phyloP scores from a whole-genome alignment of 306 rosid species.

The Cicer yamashitae region DNA sequence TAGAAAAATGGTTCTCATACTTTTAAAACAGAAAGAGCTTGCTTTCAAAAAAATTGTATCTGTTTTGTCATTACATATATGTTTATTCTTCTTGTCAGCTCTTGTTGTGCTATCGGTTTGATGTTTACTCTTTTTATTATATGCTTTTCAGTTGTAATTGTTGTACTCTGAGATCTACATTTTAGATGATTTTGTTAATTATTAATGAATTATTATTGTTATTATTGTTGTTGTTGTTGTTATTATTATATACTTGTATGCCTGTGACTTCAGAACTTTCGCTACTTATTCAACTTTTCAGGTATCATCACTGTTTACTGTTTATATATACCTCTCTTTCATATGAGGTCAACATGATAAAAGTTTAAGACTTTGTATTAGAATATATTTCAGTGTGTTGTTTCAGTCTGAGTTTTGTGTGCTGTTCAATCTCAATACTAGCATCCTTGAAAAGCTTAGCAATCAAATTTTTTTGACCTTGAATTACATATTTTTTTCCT shows the following conservation, averaged over 20 bases:
- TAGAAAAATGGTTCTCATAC: slow-evolving; percentile 35
- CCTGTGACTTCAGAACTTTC: not conserved
- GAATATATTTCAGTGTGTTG: slow-evolving; percentile 21
- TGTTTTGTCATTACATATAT: not conserved
- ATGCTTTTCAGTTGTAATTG: not conserved
- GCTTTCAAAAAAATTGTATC: slow-evolving; percentile 16
- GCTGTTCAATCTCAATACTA: slow-evolving; percentile 11
- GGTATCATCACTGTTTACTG: not conserved
- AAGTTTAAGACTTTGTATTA: slow-evolving; percentile 5
- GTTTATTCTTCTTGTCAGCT: not conserved
- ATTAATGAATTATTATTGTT: not conserved
- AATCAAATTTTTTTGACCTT: slow-evolving; percentile 6
- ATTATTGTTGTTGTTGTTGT: too few relatives aligned
- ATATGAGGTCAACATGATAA: not conserved
- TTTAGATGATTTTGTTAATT: slow-evolving; percentile 21
- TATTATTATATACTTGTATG: not conserved
- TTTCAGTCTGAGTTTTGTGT: slow-evolving; percentile 28
- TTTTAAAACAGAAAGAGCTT: not conserved
- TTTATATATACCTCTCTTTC: slow-evolving; percentile 18
- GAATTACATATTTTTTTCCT: slow-evolving; percentile 16
- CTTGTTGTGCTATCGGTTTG: not conserved
- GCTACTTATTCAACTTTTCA: slow-evolving; percentile 16
- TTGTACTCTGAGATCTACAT: slow-evolving; percentile 28
- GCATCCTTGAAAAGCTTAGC: slow-evolving; percentile 4
- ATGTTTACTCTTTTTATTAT: not conserved